These are phyloP conservation scores for Lactarius evosmus DNA, from an alignment of 768 basidiomycete species.

Conservation along the genomic window DNA sequence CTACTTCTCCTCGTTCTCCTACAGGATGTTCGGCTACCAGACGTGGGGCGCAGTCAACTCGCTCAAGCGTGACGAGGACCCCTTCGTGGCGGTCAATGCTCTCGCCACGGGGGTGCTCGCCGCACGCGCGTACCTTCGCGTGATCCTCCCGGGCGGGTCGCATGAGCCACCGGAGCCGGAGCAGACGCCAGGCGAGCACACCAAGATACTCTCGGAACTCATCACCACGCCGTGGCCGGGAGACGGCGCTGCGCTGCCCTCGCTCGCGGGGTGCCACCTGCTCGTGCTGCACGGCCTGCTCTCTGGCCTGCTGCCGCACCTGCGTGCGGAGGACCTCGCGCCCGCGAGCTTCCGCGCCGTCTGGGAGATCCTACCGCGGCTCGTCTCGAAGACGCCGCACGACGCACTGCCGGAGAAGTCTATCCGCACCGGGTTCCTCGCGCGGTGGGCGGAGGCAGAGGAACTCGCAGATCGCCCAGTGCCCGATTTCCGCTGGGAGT, in stretches of 20 bases:
- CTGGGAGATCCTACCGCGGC: constrained; percentile 7
- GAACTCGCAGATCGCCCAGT: neutral
- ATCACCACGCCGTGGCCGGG: neutral
- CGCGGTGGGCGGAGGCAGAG: constrained; percentile 1
- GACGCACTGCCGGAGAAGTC: neutral
- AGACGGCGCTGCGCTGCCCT: neutral
- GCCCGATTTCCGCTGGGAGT: neutral
- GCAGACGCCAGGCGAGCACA: neutral
- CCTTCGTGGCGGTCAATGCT: constrained; percentile 4
- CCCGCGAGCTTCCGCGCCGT: constrained; percentile 12
- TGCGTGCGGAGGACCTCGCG: neutral
- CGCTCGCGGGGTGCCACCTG: constrained; percentile 5
- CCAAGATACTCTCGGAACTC: neutral
- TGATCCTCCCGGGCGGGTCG: neutral
- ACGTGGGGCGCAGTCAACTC: constrained; percentile 14
- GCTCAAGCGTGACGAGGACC: constrained; percentile 11
- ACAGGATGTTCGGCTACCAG: constrained; percentile 1
- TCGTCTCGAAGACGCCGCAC: neutral
- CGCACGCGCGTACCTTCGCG: constrained; percentile 6
- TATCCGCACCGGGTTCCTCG: constrained; percentile 2
- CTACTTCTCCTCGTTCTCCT: constrained; percentile 1
- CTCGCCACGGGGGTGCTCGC: constrained; percentile 2
- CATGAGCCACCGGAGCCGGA: neutral
- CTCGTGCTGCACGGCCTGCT: constrained; percentile 7
- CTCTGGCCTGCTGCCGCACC: constrained; percentile 1